phyloP scores from a whole-genome alignment of 2,329 filamentous ascomycete genomes.

The Exophiala bonariae region DNA sequence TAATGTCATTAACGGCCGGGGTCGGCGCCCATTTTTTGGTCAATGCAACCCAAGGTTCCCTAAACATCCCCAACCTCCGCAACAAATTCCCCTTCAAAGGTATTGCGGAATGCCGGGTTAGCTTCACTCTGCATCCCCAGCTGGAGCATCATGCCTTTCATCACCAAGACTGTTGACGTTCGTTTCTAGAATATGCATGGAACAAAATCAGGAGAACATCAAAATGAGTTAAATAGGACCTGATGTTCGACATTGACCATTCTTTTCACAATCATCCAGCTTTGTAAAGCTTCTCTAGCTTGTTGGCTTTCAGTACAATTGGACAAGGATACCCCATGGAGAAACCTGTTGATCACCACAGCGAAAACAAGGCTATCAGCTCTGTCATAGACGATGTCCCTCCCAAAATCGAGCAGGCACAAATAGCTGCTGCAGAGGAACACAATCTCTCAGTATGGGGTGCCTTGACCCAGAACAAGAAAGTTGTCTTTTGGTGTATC shows the following conservation, averaged over 20 bases:
- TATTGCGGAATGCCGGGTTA: conserved; percentile 1
- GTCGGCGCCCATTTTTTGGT: background rate
- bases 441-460: conserved; percentile 23
- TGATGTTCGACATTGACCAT: background rate
- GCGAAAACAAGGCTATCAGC: conserved; percentile 5
- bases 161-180: too few relatives aligned
- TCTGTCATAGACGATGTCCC: conserved; percentile 13
- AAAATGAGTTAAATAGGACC: background rate
- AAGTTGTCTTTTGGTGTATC: conserved; percentile 26
- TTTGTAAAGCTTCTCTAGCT: conserved; percentile 1
- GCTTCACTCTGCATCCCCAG: background rate
- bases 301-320: too few relatives aligned
- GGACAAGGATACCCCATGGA: conserved; percentile 5
- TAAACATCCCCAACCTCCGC: too few relatives aligned
- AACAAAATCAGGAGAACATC: too few relatives aligned
- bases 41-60: conserved; percentile 8
- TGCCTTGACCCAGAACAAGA: conserved; percentile 20
- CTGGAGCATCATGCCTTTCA: background rate
- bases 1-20: background rate
- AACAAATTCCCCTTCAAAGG: background rate
- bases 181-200: too few relatives aligned
- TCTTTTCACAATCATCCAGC: background rate
- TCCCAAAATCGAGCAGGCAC: conserved; percentile 18
- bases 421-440: conserved; percentile 20
- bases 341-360: conserved; percentile 1